Percentiles rank a stretch among this genome's conserved stretches.
These are phyloP conservation scores for Diutina mesorugosa DNA, from an alignment of 1,139 yeast species.

Conservation along the genomic window DNA sequence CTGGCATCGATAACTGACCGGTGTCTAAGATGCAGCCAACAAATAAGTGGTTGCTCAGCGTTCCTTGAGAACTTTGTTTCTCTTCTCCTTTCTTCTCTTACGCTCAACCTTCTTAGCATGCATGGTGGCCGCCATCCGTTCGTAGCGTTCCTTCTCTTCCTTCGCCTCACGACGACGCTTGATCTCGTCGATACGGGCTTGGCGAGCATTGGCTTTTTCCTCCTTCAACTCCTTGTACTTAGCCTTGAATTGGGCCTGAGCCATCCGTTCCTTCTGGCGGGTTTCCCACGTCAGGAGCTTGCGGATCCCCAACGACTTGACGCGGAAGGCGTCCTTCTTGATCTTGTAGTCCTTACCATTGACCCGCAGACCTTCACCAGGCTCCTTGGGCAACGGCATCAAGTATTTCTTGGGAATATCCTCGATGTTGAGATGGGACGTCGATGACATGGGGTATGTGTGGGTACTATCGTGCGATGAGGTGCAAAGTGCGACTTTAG, in stretches of 20 bases:
- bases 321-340: slow-evolving; percentile 38
- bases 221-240: slow-evolving; percentile 45
- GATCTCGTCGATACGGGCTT: slow-evolving; percentile 36
- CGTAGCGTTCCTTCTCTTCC: slow-evolving; percentile 66
- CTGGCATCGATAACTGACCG: background rate
- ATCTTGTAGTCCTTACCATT: slow-evolving; percentile 48
- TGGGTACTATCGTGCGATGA: background rate
- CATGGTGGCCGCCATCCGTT: slow-evolving; percentile 58
- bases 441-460: background rate
- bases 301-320: slow-evolving; percentile 13
- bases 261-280: slow-evolving; percentile 23
- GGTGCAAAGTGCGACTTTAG: background rate
- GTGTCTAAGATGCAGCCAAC: background rate
- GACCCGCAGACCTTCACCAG: slow-evolving; percentile 30
- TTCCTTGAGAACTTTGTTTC: slow-evolving; percentile 67
- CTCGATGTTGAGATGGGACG: background rate
- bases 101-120: slow-evolving; percentile 71
- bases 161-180: slow-evolving; percentile 57
- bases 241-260: slow-evolving; percentile 34
- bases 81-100: slow-evolving; percentile 68
- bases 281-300: slow-evolving; percentile 10
- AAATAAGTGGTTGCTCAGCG: slow-evolving; percentile 18
- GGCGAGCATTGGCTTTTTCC: slow-evolving; percentile 45
- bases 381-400: slow-evolving; percentile 11
- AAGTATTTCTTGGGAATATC: background rate